Evolutionary conservation across 169 alveolate species (phyloP).

Genomic region (Cryptosporidium ubiquitum): DNA sequence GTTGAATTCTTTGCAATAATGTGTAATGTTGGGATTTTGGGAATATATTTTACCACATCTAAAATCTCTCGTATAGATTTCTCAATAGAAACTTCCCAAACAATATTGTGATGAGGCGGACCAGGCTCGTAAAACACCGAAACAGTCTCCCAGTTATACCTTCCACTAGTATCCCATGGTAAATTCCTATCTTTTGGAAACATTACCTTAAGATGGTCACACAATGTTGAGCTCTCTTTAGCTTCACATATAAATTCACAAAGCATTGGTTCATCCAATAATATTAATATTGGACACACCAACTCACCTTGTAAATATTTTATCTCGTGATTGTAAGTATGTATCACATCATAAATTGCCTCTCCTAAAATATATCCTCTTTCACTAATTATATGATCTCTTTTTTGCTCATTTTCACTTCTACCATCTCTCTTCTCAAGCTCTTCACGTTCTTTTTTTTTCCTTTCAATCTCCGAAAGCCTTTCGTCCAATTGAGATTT

Average conservation of each 20-base stretch:
- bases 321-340: constrained; percentile 50
- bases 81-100: constrained; percentile 67
- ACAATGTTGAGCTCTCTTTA: constrained; percentile 17
- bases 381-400: neutral
- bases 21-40: constrained; percentile 61
- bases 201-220: constrained; percentile 59
- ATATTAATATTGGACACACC: constrained; percentile 38
- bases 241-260: constrained; percentile 72
- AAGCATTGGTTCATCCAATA: constrained; percentile 67
- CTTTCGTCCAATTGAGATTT: constrained; percentile 9
- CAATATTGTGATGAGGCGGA: constrained; percentile 28
- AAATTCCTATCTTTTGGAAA: constrained; percentile 51
- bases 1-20: constrained; percentile 43
- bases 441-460: constrained; percentile 1
- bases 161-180: constrained; percentile 41
- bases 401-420: neutral
- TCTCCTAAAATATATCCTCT: constrained; percentile 27
- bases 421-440: neutral
- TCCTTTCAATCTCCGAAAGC: constrained; percentile 18
- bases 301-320: constrained; percentile 15
- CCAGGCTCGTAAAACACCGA: constrained; percentile 54
- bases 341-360: constrained; percentile 59
- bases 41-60: constrained; percentile 34
- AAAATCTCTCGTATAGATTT: constrained; percentile 38
- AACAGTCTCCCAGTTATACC: constrained; percentile 33